phyloP scores from a whole-genome alignment of 768 basidiomycete genomes.

The Podaxis rugospora region DNA sequence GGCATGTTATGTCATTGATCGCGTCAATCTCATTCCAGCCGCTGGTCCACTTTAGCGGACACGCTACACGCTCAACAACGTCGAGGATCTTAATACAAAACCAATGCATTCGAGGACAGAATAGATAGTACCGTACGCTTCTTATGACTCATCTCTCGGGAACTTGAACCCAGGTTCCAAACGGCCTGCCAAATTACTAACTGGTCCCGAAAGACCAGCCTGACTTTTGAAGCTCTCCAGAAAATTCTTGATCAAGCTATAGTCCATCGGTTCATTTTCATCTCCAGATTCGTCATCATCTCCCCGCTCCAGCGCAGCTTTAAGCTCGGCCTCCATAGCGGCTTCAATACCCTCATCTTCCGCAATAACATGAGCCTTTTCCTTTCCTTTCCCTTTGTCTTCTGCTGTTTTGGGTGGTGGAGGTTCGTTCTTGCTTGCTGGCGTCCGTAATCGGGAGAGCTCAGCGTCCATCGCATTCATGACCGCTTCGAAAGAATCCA shows the following conservation, averaged over 20 bases:
- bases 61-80: not conserved
- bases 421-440: conserved; percentile 22
- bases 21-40: not conserved
- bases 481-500: conserved; percentile 92
- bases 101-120: not conserved
- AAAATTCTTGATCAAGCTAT: conserved; percentile 94
- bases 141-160: conserved; percentile 59
- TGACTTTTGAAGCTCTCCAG: conserved; percentile 95
- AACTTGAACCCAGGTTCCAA: conserved; percentile 72
- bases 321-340: conserved; percentile 88
- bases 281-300: conserved; percentile 52
- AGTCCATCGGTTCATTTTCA: conserved; percentile 60
- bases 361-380: conserved; percentile 28
- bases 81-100: not conserved
- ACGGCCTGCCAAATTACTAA: conserved; percentile 83
- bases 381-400: conserved; percentile 38
- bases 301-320: conserved; percentile 49
- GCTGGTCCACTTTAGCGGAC: not conserved
- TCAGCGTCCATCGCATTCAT: conserved; percentile 96
- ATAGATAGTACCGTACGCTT: not conserved
- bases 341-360: conserved; percentile 59
- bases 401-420: not conserved
- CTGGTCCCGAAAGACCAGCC: conserved; percentile 84
- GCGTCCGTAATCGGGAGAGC: conserved; percentile 39
- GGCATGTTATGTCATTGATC: conserved; percentile 8